phyloP scores from a whole-genome alignment of 495 filamentous ascomycete genomes.

The Wilcoxina mikolae region DNA sequence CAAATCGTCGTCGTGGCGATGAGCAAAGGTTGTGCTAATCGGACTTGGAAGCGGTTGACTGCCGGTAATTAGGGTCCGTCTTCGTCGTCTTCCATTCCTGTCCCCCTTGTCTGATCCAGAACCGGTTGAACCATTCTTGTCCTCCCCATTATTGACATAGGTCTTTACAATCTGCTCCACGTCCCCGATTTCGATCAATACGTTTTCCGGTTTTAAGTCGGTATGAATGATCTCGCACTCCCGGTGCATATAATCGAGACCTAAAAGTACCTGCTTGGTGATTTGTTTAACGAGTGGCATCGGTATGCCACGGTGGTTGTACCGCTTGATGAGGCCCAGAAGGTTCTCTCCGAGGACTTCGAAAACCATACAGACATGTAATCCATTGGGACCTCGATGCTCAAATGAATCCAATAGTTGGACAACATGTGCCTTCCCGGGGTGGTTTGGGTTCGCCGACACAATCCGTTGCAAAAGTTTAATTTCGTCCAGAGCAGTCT shows the following conservation, averaged over 20 bases:
- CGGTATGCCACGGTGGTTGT: conserved; percentile 94
- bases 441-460: conserved; percentile 81
- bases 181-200: conserved; percentile 96
- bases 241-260: conserved; percentile 87
- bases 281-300: conserved; percentile 96
- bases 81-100: conserved; percentile 71
- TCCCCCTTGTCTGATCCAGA: conserved; percentile 53
- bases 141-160: conserved; percentile 71
- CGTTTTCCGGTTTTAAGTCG: conserved; percentile 94
- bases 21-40: conserved; percentile 77
- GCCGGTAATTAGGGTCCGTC: conserved; percentile 89
- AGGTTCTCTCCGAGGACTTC: conserved; percentile 95
- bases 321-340: conserved; percentile 88
- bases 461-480: conserved; percentile 95
- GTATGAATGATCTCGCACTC: conserved; percentile 99
- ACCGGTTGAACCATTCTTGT: conserved; percentile 35
- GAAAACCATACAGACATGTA: conserved; percentile 98
- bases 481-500: conserved; percentile 98
- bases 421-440: conserved; percentile 85
- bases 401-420: conserved; percentile 93
- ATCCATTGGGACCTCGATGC: conserved; percentile 90
- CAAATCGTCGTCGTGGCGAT: conserved; percentile 32
- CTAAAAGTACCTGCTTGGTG: conserved; percentile 91
- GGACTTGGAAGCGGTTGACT: conserved; percentile 94
- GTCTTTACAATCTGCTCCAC: conserved; percentile 93